Percentiles rank a stretch among this genome's conserved stretches.
Conservation (phyloP, 1,284 basidiomycete species). For the Sporisorium iseilematis-ciliati region DNA sequence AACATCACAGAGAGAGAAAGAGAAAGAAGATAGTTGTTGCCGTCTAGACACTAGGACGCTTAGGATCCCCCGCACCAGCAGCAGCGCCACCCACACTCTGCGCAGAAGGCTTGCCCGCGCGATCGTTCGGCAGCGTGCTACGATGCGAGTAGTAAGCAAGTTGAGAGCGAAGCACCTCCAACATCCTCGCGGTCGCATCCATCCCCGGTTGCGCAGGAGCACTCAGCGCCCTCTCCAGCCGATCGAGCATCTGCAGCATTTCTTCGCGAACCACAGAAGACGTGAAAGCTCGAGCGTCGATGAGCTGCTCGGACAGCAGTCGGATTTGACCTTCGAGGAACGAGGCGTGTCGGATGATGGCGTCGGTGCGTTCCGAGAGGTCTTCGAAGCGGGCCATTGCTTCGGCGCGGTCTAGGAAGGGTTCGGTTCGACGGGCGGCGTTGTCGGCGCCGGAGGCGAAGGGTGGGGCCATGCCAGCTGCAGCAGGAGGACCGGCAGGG, state of each 20-base stretch:
- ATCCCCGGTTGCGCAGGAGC: conserved; percentile 24
- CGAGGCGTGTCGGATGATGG: conserved; percentile 63
- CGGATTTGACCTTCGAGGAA: conserved; percentile 62
- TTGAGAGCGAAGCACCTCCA: conserved; percentile 32
- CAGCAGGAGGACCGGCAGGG: conserved; percentile 10
- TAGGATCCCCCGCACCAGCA: conserved; percentile 6
- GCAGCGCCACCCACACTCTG: not conserved
- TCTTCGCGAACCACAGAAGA: conserved; percentile 37
- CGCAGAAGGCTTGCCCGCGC: conserved; percentile 2
- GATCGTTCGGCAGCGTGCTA: conserved; percentile 10
- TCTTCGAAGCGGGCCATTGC: conserved; percentile 53
- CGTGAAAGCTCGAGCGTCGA: conserved; percentile 39
- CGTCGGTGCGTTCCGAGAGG: conserved; percentile 63
- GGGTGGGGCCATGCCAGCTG: conserved; percentile 12
- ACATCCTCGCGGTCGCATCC: conserved; percentile 25
- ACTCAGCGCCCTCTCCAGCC: conserved; percentile 28
- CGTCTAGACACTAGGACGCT: conserved; percentile 22
- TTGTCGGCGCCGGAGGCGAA: conserved; percentile 8
- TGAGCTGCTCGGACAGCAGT: conserved; percentile 52
- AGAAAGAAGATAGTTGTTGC: not conserved
- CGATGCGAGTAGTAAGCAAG: conserved; percentile 30
- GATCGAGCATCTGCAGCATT: conserved; percentile 42
- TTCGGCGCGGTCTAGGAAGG: conserved; percentile 32
- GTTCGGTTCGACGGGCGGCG: conserved; percentile 17
- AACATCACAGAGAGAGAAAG: not conserved